These are phyloP conservation scores for Haplographium delicatum DNA, from an alignment of 495 filamentous ascomycete species.

Conservation along the genomic window DNA sequence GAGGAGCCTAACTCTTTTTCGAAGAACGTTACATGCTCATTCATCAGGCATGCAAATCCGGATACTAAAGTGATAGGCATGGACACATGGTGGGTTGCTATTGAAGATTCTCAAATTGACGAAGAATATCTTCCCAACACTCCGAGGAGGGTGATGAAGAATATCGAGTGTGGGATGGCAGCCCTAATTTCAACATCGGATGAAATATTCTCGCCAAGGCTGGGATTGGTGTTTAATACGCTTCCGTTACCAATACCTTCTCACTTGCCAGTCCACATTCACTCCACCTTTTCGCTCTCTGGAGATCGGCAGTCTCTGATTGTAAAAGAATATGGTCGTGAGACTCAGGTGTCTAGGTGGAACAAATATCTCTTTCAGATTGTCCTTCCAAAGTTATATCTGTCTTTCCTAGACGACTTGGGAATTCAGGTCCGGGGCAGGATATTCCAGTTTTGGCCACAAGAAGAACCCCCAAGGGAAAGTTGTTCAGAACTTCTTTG, in stretches of 20 bases:
- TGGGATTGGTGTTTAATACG: slow-evolving; percentile 33
- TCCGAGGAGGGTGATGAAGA: slow-evolving; percentile 25
- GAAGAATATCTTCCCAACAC: slow-evolving; percentile 15
- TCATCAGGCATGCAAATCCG: slow-evolving; percentile 5
- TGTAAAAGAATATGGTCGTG: slow-evolving; percentile 22
- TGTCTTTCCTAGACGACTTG: slow-evolving; percentile 29
- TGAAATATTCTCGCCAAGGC: slow-evolving; percentile 8
- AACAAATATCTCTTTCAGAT: slow-evolving; percentile 35
- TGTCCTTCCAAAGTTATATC: slow-evolving; percentile 31
- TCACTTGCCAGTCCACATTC: slow-evolving; percentile 28
- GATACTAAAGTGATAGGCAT: not conserved
- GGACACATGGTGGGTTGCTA: slow-evolving; percentile 28
- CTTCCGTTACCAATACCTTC: slow-evolving; percentile 29
- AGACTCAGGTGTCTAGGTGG: slow-evolving; percentile 27
- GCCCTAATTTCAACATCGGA: slow-evolving; percentile 14
- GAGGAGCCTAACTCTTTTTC: slow-evolving; percentile 16
- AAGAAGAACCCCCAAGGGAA: slow-evolving; percentile 18
- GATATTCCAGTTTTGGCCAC: slow-evolving; percentile 35
- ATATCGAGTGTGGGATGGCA: slow-evolving; percentile 35
- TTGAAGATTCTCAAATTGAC: slow-evolving; percentile 15
- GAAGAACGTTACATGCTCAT: slow-evolving; percentile 10
- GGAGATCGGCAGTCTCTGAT: slow-evolving; percentile 32
- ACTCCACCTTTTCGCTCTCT: slow-evolving; percentile 29
- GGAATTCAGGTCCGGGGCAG: slow-evolving; percentile 17
- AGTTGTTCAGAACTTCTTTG: slow-evolving; percentile 13